Base-by-base conservation (phyloP, 352 stramenopile species). In the Pythium dissotocum region DNA sequence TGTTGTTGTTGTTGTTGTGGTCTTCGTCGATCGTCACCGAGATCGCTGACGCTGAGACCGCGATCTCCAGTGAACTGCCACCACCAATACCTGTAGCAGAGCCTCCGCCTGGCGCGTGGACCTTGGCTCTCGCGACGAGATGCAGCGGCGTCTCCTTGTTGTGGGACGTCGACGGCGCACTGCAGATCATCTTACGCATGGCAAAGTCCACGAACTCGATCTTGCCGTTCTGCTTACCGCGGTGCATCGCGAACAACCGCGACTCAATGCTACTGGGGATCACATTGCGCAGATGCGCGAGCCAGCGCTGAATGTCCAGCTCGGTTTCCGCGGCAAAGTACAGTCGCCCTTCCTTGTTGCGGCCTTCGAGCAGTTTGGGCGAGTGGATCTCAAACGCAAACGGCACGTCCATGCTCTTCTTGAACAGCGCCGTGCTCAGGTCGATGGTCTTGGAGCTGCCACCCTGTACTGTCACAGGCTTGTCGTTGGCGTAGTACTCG, bases 301-400 rank as follows among this genome's bases (percentile, higher is more conserved):
- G 76, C 93, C 94, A 98, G 44, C 78, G 78, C 65, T 98, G 90
- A 26, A 96, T 88, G 63, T 97, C 88, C 40, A 96, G 66, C 44
- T 97, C 91, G 38, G 70, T 89, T 33, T 90, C 79, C 0, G 89
- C 86, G 0, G 89, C 83, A 53, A 97, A 97, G 62, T 95, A 95
- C 9, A 98, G 67, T 5, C 89, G 79, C 0, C 91, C 91, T 77
- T 97, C 90, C 44, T 89, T 88, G 69, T 98, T 98, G 42, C 78
- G 78, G 4, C 88, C 83, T 28, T 76, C 55, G 5, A 97, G 74
- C 14, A 98, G 77, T 67, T 93, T 75, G 7, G 89, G 88, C n/a
- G 89, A 97, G 71, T 97, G 89, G 38, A 98, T 77, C 70, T 97
- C 90, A 51, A 98, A 98, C 4, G 85, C 69, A 58, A 90, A 93